Evolutionary conservation across 73 alveolate genomes (phyloP).

Genomic region (Chromera velia): DNA sequence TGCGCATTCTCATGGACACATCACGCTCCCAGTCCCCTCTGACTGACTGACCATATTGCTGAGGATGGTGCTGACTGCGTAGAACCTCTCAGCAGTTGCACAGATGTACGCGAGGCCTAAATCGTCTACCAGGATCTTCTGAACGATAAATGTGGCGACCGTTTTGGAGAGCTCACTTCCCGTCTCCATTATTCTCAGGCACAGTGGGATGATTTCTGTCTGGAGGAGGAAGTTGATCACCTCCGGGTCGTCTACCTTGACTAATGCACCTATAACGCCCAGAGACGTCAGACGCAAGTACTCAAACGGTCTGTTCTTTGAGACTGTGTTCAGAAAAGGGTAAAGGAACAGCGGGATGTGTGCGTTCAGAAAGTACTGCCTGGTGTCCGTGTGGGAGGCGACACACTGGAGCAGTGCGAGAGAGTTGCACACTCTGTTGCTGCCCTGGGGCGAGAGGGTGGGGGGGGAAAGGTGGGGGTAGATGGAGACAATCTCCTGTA

Average conservation of each 20-base stretch:
- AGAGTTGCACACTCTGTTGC: conserved; percentile 90
- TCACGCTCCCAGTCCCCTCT: not conserved
- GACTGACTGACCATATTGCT: conserved; percentile 72
- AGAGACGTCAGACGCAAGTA: conserved; percentile 88
- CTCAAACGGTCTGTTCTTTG: conserved; percentile 87
- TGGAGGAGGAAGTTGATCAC: conserved; percentile 85
- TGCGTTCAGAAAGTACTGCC: conserved; percentile 77
- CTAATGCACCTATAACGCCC: conserved; percentile 98
- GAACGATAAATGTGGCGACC: conserved; percentile 93
- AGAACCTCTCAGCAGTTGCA: conserved; percentile 88
- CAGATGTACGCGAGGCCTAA: conserved; percentile 88
- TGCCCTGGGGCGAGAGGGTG: conserved; percentile 70
- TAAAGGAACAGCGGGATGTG: conserved; percentile 94
- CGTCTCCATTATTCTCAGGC: conserved; percentile 95
- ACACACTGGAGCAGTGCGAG: conserved; percentile 84
- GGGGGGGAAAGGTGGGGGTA: too few species aligned
- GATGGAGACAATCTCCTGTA: conserved; percentile 83
- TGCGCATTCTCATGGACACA: not conserved
- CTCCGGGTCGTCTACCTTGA: conserved; percentile 91
- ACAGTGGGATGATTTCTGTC: conserved; percentile 96
- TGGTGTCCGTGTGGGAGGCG: conserved; percentile 84
- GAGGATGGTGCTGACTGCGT: conserved; percentile 83
- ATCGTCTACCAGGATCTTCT: conserved; percentile 88
- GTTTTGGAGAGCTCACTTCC: conserved; percentile 96
- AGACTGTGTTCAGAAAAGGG: conserved; percentile 92